A percentile compares a stretch with the other conserved stretches of the same genome.
phyloP scores from a whole-genome alignment of 1,284 basidiomycete genomes.

The Fomitopsis schrenkii region DNA sequence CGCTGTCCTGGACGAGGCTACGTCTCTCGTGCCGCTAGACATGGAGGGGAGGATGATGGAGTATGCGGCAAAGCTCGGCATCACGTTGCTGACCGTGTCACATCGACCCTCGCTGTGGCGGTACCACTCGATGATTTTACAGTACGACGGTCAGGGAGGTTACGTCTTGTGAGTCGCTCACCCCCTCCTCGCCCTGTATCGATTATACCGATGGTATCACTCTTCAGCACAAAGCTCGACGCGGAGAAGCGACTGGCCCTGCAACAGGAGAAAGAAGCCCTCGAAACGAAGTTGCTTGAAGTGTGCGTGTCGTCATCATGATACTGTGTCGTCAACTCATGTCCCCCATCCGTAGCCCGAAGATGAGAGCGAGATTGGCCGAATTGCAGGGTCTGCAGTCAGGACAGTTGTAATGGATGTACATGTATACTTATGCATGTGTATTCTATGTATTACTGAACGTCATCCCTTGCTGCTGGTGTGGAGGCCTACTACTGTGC shows the following conservation, averaged over 20 bases:
- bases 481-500: too few relatives aligned
- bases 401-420: constrained; percentile 4
- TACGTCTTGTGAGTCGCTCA: constrained; percentile 72
- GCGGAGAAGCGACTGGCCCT: constrained; percentile 88
- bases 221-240: constrained; percentile 77
- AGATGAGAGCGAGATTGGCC: constrained; percentile 73
- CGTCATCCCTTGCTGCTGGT: too few relatives aligned
- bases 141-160: constrained; percentile 82
- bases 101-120: constrained; percentile 94
- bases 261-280: constrained; percentile 89
- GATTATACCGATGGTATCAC: constrained; percentile 2
- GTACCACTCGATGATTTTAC: constrained; percentile 90
- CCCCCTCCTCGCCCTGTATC: neutral
- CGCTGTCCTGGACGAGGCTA: constrained; percentile 96
- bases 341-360: constrained; percentile 53
- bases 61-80: constrained; percentile 82
- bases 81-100: constrained; percentile 88
- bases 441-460: neutral
- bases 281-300: constrained; percentile 78
- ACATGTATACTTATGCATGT: neutral
- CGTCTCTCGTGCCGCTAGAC: constrained; percentile 89
- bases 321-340: neutral
- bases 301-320: constrained; percentile 48
- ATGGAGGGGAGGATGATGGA: constrained; percentile 97
- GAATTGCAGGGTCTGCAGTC: constrained; percentile 53